Evolutionary conservation across 1,139 yeast genomes (phyloP).

Genomic region (Pichia sp.): DNA sequence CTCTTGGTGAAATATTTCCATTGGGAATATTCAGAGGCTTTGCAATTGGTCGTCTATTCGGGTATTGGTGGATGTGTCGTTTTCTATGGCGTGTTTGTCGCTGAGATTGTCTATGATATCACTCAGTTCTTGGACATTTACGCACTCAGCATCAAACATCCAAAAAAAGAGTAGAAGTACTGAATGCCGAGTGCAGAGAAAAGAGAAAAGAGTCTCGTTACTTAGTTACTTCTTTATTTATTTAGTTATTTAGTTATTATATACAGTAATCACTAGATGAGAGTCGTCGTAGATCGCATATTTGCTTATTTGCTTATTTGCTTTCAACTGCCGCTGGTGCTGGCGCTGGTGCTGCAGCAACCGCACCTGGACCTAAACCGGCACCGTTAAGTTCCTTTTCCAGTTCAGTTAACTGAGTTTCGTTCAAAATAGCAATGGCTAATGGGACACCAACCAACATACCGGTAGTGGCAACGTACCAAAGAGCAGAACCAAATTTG

Average conservation of each 20-base stretch:
- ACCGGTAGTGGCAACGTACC: slow-evolving; percentile 82
- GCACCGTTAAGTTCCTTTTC: slow-evolving; percentile 88
- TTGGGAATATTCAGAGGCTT: slow-evolving; percentile 33
- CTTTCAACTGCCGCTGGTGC: slow-evolving; percentile 10
- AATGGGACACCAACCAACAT: slow-evolving; percentile 89
- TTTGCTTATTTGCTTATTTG: slow-evolving; percentile 5
- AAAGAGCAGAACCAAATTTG: slow-evolving; percentile 67
- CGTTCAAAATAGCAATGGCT: slow-evolving; percentile 81
- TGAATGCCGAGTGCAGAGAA: neutral
- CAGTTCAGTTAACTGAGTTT: slow-evolving; percentile 86
- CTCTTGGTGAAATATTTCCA: slow-evolving; percentile 35
- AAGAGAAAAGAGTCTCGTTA: neutral
- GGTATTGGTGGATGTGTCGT: slow-evolving; percentile 76
- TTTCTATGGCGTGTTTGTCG: slow-evolving; percentile 69
- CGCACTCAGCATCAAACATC: slow-evolving; percentile 79
- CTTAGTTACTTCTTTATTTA: neutral
- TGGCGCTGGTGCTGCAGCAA: slow-evolving; percentile 42
- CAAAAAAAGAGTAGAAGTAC: slow-evolving; percentile 22
- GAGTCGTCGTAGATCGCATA: neutral
- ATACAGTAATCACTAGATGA: neutral
- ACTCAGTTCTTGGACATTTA: slow-evolving; percentile 79
- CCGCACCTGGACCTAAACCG: slow-evolving; percentile 71
- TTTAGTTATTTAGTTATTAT: neutral
- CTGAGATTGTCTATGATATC: slow-evolving; percentile 77
- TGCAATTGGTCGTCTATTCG: slow-evolving; percentile 52